Evolutionary conservation across 805 yeast genomes (phyloP), one percentile per base, ranked within the genome.

Genomic region (Wickerhamiella siamensis): DNA sequence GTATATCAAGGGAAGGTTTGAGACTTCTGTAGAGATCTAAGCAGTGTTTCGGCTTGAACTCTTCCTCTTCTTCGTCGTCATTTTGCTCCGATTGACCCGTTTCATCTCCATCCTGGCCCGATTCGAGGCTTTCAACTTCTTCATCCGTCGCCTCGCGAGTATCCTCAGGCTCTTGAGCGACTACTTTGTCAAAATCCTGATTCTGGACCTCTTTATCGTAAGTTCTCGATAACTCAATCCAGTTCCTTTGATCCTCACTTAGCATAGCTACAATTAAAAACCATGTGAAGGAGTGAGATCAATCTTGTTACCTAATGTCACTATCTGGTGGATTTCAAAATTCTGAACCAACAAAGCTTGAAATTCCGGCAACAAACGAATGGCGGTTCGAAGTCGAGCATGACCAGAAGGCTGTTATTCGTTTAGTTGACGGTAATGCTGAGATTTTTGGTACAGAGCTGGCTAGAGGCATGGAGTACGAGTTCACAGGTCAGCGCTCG

Each of bases 391-490:
- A 82, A 54, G 72, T 81, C 3, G 75, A 70, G 0, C 66, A 67
- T 46, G 68, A 67, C 35, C 64, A 72, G 15, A 61, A 62, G 16
- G 54, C 81, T 31, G 65, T 63, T n/a, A 53, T 81, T 36, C 72
- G 65, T 51, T 66, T 79, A 9, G 44, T 60, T 2, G 62, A 65
- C 2, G 99, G 98, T 3, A 69, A 77, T 2, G 95, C 83, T 2
- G 98, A 91, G 62, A 72, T 86, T 8, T 83, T 80, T 60, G 99
- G 98, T 19, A 83, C 95, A 2, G 99, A 91, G 57, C 70, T 91
- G 19, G 82, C 95, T 2, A 65, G 69, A 34, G 83, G 80, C 44
- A 66, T 70, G 1, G 81, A 75, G 18, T 79, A 75, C 51, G 55
- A 60, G 3, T 76, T 82, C 52, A 59, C 62, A 20, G 78, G 77